Percentiles rank a stretch among this genome's conserved stretches.
phyloP scores from a whole-genome alignment of 192 early-diverging fungal species.

The Thoreauomyces humboldtii region DNA sequence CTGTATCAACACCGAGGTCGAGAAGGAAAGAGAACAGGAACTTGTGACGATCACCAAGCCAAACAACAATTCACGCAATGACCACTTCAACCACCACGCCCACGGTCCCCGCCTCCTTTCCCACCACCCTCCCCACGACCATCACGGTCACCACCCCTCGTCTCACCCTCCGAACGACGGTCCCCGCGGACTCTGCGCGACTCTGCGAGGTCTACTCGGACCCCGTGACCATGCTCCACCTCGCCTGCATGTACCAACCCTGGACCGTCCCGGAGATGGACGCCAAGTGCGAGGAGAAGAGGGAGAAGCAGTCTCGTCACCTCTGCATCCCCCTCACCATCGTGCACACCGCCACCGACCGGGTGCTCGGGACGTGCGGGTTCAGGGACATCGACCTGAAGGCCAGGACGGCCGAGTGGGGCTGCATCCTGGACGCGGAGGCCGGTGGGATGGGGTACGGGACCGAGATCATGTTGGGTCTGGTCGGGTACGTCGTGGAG shows the following conservation, averaged over 20 bases:
- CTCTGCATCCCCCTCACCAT: background rate
- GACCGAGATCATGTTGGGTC: background rate
- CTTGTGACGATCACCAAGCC: no score
- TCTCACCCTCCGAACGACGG: background rate
- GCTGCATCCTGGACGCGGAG: background rate
- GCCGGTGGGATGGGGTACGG: background rate
- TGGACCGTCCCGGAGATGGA: background rate
- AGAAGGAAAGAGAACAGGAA: no score
- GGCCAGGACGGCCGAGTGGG: background rate
- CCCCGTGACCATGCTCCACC: background rate
- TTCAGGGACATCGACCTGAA: constrained; percentile 4
- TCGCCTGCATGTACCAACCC: background rate
- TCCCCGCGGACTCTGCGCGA: background rate
- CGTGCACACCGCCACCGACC: background rate
- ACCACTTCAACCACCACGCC: no score
- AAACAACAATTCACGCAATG: no score
- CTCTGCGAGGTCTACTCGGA: background rate
- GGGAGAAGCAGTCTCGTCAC: background rate
- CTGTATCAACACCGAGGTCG: no score
- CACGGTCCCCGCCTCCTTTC: no score
- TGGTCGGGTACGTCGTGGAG: constrained; percentile 2
- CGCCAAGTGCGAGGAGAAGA: background rate
- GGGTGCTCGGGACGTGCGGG: constrained; percentile 4
- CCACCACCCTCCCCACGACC: background rate
- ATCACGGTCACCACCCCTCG: background rate